Evolutionary conservation across 805 yeast genomes (phyloP), one percentile per base, ranked within the genome.

Genomic region (Peterozyma xylosa): DNA sequence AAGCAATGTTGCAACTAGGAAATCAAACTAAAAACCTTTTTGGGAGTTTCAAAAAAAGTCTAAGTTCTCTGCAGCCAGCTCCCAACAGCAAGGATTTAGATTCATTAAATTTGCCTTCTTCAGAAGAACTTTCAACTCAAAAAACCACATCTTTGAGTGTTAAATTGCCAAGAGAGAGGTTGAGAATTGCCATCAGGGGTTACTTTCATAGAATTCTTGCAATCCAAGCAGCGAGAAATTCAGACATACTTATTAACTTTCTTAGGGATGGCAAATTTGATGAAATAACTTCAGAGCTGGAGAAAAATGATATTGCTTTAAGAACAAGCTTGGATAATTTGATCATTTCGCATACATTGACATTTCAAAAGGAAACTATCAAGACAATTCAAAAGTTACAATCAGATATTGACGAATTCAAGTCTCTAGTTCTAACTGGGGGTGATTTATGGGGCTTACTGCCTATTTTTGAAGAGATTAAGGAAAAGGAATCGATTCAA

Each of bases 111-210:
- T 21, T 21, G 7, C 7, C 27, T 21, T 7, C 27, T 5, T 7
- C 27, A 21, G 27, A 21, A 21, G 27, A 21, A 7, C 4, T 7
- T 21, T 21, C 27, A 21, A 4, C 27, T 21, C 27, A 21, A 21
- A 21, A 21, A 21, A 15, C 47, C 35, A 45, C 30, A 35, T 33
- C 46, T 2, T 15, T 35, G 27, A 37, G 17, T 15, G 46, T 48
- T 7, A 59, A 56, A 33, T 66, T 86, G 30, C 75, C 80, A 2
- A 72, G 95, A 29, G 98, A 91, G 58, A 81, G 79, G 50, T 73
- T 87, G 51, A 68, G 98, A 37, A 70, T 88, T 9, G 76, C 95
- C 0, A 67, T 91, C 38, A 69, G 97, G 39, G 86, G 88, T 0
- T 91, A 86, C 54, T 55, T 91, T 39, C 66, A 72, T 29, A 59